Percentiles rank a stretch among this genome's conserved stretches.
Evolutionary conservation across 148 eudicot species (phyloP).

Genomic region (Rhododendron ovatum): DNA sequence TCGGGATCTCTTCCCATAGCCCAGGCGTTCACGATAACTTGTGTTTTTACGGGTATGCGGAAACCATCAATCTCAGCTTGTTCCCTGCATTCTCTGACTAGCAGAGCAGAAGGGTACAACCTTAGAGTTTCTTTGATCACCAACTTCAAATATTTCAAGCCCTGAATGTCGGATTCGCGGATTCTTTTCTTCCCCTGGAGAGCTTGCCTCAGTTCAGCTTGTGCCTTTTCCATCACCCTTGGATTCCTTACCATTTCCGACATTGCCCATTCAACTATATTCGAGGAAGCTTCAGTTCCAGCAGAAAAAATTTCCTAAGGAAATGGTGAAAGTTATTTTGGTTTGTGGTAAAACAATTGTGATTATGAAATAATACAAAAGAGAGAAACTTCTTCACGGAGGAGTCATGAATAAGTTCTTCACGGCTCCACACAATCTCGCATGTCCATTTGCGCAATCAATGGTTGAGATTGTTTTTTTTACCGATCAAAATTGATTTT

Average conservation of each 20-base stretch:
- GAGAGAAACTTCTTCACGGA: not conserved
- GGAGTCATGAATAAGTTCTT: too few species aligned
- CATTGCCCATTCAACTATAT: conserved; percentile 6
- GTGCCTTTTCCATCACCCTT: conserved; percentile 7
- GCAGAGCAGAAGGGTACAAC: not conserved
- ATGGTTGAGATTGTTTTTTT: too few species aligned
- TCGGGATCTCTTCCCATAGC: conserved; percentile 9
- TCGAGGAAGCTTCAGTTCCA: not conserved
- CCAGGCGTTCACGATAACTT: conserved; percentile 20
- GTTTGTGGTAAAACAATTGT: not conserved
- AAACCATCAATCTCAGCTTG: not conserved
- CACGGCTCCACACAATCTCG: too few species aligned
- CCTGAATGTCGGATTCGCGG: conserved; percentile 1
- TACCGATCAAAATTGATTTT: too few species aligned
- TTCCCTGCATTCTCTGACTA: not conserved
- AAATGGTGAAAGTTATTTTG: not conserved
- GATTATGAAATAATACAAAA: too few species aligned
- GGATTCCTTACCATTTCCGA: conserved; percentile 4
- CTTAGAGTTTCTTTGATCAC: conserved; percentile 2
- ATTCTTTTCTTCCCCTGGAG: not conserved
- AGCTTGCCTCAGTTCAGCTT: conserved; percentile 1
- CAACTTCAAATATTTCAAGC: not conserved
- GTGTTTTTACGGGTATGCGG: not conserved
- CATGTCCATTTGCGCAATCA: too few species aligned
- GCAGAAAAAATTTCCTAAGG: not conserved